Evolutionary conservation across 768 basidiomycete genomes (phyloP).

Genomic region (Suillus placidus): DNA sequence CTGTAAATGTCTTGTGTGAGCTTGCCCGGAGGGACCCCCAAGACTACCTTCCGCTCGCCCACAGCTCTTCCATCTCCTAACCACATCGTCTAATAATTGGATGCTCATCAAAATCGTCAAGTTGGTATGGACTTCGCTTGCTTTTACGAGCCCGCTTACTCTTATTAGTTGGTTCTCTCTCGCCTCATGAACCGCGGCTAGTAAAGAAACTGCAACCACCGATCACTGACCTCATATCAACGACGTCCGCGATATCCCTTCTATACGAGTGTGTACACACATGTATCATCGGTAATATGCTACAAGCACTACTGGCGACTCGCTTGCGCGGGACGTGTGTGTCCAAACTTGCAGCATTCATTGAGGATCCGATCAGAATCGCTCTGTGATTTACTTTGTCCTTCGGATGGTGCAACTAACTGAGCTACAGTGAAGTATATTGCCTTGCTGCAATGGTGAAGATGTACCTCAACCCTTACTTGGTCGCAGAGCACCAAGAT

Average conservation of each 20-base stretch:
- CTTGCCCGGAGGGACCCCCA: constrained; percentile 77
- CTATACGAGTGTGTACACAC: constrained; percentile 98
- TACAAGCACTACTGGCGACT: constrained; percentile 74
- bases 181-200: constrained; percentile 89
- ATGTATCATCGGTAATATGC: constrained; percentile 96
- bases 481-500: constrained; percentile 90
- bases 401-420: not conserved
- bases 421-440: constrained; percentile 89
- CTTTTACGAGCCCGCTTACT: constrained; percentile 1
- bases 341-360: constrained; percentile 89
- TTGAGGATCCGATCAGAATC: constrained; percentile 91
- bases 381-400: constrained; percentile 52
- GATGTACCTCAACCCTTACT: constrained; percentile 86
- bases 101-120: constrained; percentile 99
- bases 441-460: constrained; percentile 90
- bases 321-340: constrained; percentile 87
- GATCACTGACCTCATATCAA: constrained; percentile 93
- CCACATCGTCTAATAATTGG: constrained; percentile 97
- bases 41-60: constrained; percentile 85
- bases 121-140: constrained; percentile 54
- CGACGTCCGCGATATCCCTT: constrained; percentile 92
- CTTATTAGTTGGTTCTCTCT: constrained; percentile 80
- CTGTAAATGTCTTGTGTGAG: constrained; percentile 94
- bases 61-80: constrained; percentile 89
- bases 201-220: constrained; percentile 94